Evolutionary conservation across 73 alveolate species (phyloP), one percentile per base, ranked within the genome.

Genomic region (Stentor coeruleus): DNA sequence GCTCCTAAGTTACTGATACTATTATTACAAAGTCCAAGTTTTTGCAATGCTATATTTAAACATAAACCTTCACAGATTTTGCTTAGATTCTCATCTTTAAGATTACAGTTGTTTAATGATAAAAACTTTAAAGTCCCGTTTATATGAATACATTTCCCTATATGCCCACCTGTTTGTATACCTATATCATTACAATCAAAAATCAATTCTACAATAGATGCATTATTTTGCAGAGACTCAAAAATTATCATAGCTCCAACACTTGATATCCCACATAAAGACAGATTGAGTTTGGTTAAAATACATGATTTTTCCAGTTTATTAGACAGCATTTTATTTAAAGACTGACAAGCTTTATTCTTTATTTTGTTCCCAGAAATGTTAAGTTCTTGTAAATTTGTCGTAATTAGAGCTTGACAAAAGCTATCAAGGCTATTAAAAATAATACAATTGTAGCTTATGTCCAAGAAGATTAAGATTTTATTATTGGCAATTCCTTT

Each of bases 381-480:
- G 14, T n/a, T 37, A 20, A 75, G 38, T n/a, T 20, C 58, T 20
- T 38, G 33, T 39, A 75, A 39, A 26, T 15, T 26, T 0, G 81
- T 26, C 0, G 59, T 36, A 14, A 28, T 6, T 37, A 75, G 20
- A 6, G 83, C 14, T 14, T 75, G 77, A 36, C 40, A 31, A 75
- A 75, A 38, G 35, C 26, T 39, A 30, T 75, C 83, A 1, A 75
- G 6, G 0, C 76, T 35, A 15, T 82, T 81, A 26, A 35, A 55
- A 36, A 57, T 58, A 35, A 85, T 39, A 58, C 72, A 84, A 60
- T 85, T 85, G 28, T 82, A 26, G 0, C 89, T 59, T 3, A 85
- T 77, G 59, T 85, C 82, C 59, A 85, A 82, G 82, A 75, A 85
- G 0, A 20, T 73, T 58, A 85, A 85, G 30, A 84, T 58, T 38